Evolutionary conservation across 2,329 filamentous ascomycete genomes (phyloP).

Genomic region (Exophiala aquamarina): DNA sequence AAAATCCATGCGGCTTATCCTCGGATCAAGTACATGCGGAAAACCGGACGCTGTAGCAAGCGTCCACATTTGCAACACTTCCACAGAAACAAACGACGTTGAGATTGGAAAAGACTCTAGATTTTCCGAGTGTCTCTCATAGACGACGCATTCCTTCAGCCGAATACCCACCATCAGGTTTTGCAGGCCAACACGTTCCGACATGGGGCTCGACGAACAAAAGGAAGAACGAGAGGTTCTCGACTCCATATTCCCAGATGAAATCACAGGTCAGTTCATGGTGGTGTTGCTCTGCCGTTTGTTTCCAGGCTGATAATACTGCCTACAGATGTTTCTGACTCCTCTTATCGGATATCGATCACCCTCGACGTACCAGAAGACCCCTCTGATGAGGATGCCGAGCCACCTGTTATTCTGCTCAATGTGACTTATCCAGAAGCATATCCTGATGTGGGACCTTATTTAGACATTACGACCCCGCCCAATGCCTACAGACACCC

Average conservation of each 20-base stretch:
- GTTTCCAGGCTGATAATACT: background rate
- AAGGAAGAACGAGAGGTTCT: slow-evolving; percentile 95
- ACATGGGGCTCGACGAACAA: slow-evolving; percentile 73
- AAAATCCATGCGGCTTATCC: too few species aligned
- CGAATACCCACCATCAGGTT: too few species aligned
- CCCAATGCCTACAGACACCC: slow-evolving; percentile 69
- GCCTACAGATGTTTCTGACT: slow-evolving; percentile 77
- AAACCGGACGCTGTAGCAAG: too few species aligned
- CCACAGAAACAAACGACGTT: too few species aligned
- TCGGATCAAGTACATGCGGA: too few species aligned
- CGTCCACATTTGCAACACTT: too few species aligned
- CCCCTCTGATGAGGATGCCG: slow-evolving; percentile 58
- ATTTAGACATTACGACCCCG: slow-evolving; percentile 74
- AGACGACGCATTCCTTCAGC: too few species aligned
- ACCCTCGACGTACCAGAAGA: slow-evolving; percentile 74
- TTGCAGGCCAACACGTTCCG: slow-evolving; percentile 15
- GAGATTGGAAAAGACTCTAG: too few species aligned
- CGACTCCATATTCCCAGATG: slow-evolving; percentile 96
- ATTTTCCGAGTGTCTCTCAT: too few species aligned
- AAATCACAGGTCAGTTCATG: slow-evolving; percentile 73
- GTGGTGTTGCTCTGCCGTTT: background rate
- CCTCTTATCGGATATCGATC: slow-evolving; percentile 82
- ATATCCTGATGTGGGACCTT: slow-evolving; percentile 85
- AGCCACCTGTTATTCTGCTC: slow-evolving; percentile 71
- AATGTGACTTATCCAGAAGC: slow-evolving; percentile 84